These are phyloP conservation scores for Hyphodiscus hymeniophilus DNA, from an alignment of 495 filamentous ascomycete species.

Conservation along the genomic window DNA sequence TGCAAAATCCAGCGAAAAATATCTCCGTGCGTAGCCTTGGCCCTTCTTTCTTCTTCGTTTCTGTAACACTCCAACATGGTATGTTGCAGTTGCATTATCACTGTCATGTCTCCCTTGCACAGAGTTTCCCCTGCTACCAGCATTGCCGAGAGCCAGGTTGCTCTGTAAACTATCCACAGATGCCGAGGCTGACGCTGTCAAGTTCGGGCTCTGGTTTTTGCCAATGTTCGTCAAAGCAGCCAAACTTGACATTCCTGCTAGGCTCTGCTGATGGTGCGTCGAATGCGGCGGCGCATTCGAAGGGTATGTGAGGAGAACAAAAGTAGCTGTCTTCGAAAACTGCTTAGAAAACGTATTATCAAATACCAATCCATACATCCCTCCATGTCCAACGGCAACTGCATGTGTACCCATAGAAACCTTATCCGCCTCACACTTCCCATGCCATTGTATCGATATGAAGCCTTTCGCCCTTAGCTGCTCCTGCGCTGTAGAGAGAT, in stretches of 20 bases:
- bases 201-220: conserved; percentile 27
- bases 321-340: conserved; percentile 86
- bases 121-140: conserved; percentile 16
- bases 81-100: conserved; percentile 29
- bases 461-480: conserved; percentile 80
- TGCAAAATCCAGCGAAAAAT: conserved; percentile 89
- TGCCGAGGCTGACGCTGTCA: conserved; percentile 34
- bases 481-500: conserved; percentile 58
- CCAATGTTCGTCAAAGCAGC: conserved; percentile 27
- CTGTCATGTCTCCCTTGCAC: conserved; percentile 16
- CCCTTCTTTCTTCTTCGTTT: conserved; percentile 89
- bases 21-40: conserved; percentile 86
- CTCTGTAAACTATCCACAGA: conserved; percentile 51
- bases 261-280: conserved; percentile 45
- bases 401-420: conserved; percentile 88
- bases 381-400: conserved; percentile 60
- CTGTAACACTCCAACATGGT: conserved; percentile 72
- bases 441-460: conserved; percentile 78
- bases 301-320: conserved; percentile 90
- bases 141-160: conserved; percentile 21
- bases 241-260: conserved; percentile 45
- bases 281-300: conserved; percentile 74
- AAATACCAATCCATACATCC: conserved; percentile 94
- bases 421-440: conserved; percentile 93
- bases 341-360: conserved; percentile 99